Evolutionary conservation across 2,329 filamentous ascomycete species (phyloP), one percentile per base, ranked within the genome.

Genomic region (Scedosporium minutisporum): DNA sequence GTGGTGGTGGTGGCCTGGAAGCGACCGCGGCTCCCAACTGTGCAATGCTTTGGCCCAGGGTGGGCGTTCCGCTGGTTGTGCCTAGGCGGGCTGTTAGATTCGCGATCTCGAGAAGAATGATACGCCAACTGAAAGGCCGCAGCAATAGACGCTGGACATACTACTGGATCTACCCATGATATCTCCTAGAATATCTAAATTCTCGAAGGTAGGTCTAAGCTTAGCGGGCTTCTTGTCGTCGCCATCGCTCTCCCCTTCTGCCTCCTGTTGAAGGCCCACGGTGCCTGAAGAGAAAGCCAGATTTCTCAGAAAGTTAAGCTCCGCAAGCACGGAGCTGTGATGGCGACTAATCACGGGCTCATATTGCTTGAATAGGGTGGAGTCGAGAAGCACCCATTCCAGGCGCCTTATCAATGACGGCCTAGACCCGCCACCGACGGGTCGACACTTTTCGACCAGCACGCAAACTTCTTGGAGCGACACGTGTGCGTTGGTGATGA

Each of bases 391-490:
- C 1, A 68, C 29, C 71, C 71, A 72, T 12, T 63, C 65, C 1
- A 72, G 48, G 0, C 67, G 67, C 4, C 62, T 68, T 1, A 65
- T 64, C 3, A 72, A 60, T 0, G 66, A 58, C 0, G 66, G 66
- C 21, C 57, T 68, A 4, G 66, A 67, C 1, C 58, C 59, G 14
- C 68, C 61, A 14, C 65, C 65, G 21, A 67, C 67, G 0, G 69
- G 69, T 0, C 70, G 69, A 2, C 69, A 71, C 55, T 68, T 72
- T 25, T 73, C 71, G 7, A 73, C 67, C 18, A 73, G 67, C 27
- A 64, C 63, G 10, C 67, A 68, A 5, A 69, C 71, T 41, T 73
- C 70, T 4, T 66, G 58, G 0, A 73, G 67, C 1, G 69, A 67
- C 7, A 66, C 58, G 18, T 68, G 65, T 2, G 72, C 71, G 0